phyloP scores from a whole-genome alignment of 148 eudicot species.

The Agrostemma githago region DNA sequence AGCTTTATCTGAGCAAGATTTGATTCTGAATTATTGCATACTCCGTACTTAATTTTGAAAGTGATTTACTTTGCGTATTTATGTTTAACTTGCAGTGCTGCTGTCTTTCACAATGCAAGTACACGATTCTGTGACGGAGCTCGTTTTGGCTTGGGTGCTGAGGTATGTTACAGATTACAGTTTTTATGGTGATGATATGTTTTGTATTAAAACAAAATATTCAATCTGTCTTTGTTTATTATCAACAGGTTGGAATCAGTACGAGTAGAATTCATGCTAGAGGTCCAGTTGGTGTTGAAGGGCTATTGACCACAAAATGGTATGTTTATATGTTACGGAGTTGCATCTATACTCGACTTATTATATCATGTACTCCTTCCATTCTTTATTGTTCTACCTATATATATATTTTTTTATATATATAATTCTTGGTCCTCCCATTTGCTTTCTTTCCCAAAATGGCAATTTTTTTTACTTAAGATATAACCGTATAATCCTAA shows the following conservation, averaged over 20 bases:
- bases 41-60: not conserved
- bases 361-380: not conserved
- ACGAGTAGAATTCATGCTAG: constrained; percentile 98
- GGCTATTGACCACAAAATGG: constrained; percentile 90
- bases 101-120: constrained; percentile 96
- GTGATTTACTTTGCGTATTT: not conserved
- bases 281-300: constrained; percentile 98
- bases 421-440: too few relatives aligned
- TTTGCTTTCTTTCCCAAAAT: too few relatives aligned
- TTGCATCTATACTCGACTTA: not conserved
- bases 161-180: constrained; percentile 40
- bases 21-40: not conserved
- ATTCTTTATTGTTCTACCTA: too few relatives aligned
- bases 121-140: constrained; percentile 94
- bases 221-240: constrained; percentile 14
- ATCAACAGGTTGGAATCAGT: constrained; percentile 88
- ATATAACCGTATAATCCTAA: too few relatives aligned
- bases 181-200: not conserved
- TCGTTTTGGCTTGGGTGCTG: constrained; percentile 96
- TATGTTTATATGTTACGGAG: constrained; percentile 25
- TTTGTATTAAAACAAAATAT: too few relatives aligned
- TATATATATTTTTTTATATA: too few relatives aligned
- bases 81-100: constrained; percentile 63
- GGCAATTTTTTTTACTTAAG: too few relatives aligned
- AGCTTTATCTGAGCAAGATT: not conserved